These are phyloP conservation scores for Podospora sp. DNA, from an alignment of 495 filamentous ascomycete genomes.

Conservation along the genomic window DNA sequence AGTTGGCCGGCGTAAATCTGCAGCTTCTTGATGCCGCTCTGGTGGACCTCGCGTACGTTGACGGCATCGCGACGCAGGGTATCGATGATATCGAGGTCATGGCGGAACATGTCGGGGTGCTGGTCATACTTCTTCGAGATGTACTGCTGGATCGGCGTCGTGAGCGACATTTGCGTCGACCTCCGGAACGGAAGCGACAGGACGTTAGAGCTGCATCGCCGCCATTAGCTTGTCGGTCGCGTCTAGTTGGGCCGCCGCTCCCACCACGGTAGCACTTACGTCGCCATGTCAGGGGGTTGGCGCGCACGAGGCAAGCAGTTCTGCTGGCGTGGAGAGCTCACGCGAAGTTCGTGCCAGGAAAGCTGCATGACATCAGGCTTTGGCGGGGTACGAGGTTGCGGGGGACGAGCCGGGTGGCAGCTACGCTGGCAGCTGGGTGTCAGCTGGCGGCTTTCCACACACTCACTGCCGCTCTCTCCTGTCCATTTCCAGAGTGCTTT, in stretches of 20 bases:
- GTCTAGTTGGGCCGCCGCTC: background rate
- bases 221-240: background rate
- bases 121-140: constrained; percentile 99
- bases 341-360: background rate
- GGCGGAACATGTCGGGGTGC: constrained; percentile 94
- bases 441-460: background rate
- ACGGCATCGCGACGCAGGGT: constrained; percentile 77
- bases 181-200: constrained; percentile 81
- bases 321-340: background rate
- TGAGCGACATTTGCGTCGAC: constrained; percentile 74
- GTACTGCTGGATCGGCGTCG: constrained; percentile 86
- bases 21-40: constrained; percentile 85
- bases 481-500: too few relatives aligned
- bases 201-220: constrained; percentile 41
- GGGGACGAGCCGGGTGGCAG: background rate
- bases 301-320: background rate
- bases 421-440: background rate
- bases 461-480: too few relatives aligned
- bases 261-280: constrained; percentile 14
- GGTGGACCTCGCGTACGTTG: constrained; percentile 84
- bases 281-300: constrained; percentile 11
- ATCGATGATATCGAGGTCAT: constrained; percentile 87
- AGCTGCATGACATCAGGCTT: constrained; percentile 22
- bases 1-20: constrained; percentile 89
- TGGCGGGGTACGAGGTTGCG: constrained; percentile 9